phyloP scores from a whole-genome alignment of 768 basidiomycete species.

The Panaeolus papilionaceus region DNA sequence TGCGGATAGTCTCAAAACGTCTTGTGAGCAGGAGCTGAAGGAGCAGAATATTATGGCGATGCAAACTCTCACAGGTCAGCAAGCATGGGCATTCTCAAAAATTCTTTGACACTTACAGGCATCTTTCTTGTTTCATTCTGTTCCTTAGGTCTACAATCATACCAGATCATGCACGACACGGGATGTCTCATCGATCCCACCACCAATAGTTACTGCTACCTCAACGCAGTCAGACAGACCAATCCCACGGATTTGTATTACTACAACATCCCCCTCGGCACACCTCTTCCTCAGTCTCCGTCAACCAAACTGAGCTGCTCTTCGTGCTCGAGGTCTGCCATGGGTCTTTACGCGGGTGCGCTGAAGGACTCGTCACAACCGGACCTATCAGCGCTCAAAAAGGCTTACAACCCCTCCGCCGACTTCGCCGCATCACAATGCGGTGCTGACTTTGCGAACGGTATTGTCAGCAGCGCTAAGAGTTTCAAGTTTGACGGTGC shows the following conservation, averaged over 20 bases:
- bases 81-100: conserved; percentile 10
- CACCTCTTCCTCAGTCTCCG: conserved; percentile 49
- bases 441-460: conserved; percentile 2
- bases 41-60: conserved; percentile 57
- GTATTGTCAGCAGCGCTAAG: not conserved
- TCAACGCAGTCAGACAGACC: conserved; percentile 61
- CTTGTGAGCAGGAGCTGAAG: conserved; percentile 64
- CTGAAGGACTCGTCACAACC: conserved; percentile 37
- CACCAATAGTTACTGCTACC: conserved; percentile 74
- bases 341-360: conserved; percentile 58
- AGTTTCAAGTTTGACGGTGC: not conserved
- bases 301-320: conserved; percentile 61
- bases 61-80: conserved; percentile 61
- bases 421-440: conserved; percentile 11
- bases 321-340: conserved; percentile 63
- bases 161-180: conserved; percentile 61
- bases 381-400: conserved; percentile 7
- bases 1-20: conserved; percentile 48
- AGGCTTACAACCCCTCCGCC: conserved; percentile 6
- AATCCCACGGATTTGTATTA: conserved; percentile 76
- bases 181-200: conserved; percentile 66
- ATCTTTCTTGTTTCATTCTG: not conserved
- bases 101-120: not conserved
- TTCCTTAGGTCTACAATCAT: conserved; percentile 63
- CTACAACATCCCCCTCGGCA: conserved; percentile 71